phyloP scores from a whole-genome alignment of 371 early-diverging fungal species.

The Rhizopus sp. region DNA sequence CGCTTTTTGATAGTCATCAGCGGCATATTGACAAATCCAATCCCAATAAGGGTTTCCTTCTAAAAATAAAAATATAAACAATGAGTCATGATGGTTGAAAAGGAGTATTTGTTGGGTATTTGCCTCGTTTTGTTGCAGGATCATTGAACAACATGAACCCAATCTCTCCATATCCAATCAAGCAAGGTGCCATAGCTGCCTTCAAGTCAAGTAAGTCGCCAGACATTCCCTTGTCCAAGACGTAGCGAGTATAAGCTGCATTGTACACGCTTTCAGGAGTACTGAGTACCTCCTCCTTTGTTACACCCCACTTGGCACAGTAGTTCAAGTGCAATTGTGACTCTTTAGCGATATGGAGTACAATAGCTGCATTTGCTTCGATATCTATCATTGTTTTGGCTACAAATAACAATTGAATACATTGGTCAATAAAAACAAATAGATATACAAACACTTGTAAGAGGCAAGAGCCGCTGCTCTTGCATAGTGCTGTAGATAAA shows the following conservation, averaged over 20 bases:
- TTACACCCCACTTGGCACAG: slow-evolving; percentile 74
- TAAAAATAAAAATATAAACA: slow-evolving; percentile 6
- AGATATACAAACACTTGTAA: slow-evolving; percentile 60
- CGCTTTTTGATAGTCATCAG: slow-evolving; percentile 66
- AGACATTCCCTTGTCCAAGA: slow-evolving; percentile 71
- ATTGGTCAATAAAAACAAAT: slow-evolving; percentile 24
- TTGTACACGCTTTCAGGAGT: slow-evolving; percentile 74
- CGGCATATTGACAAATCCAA: slow-evolving; percentile 79
- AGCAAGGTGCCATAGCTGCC: slow-evolving; percentile 79
- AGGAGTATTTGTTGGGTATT: neutral
- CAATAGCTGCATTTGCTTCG: slow-evolving; percentile 56
- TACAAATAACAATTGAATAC: slow-evolving; percentile 21
- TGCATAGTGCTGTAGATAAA: slow-evolving; percentile 81
- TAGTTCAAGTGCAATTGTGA: slow-evolving; percentile 72
- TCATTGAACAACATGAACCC: slow-evolving; percentile 66
- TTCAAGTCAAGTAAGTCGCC: slow-evolving; percentile 80
- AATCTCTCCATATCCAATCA: slow-evolving; percentile 83
- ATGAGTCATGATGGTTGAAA: neutral
- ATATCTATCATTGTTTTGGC: slow-evolving; percentile 29
- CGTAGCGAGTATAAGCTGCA: slow-evolving; percentile 82
- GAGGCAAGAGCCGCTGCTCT: slow-evolving; percentile 76
- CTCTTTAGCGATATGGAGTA: slow-evolving; percentile 67
- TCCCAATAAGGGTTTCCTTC: slow-evolving; percentile 81
- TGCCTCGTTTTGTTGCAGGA: slow-evolving; percentile 62
- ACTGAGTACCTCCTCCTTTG: slow-evolving; percentile 60